phyloP scores from a whole-genome alignment of 148 eudicot genomes.

The Pouteria glomerata region DNA sequence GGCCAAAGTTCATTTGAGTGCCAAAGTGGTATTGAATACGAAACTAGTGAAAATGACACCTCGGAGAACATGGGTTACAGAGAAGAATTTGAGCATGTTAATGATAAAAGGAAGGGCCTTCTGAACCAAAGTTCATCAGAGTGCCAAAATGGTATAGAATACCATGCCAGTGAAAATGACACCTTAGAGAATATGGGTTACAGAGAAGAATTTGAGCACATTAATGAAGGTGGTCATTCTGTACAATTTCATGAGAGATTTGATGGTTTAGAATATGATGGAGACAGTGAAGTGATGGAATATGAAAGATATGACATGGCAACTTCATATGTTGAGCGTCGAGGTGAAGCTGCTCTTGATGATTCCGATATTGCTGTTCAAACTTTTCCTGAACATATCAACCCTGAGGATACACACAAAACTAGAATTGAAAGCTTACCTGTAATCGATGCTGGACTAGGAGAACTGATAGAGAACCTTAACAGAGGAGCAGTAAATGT shows the following conservation, averaged over 20 bases:
- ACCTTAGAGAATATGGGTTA: slow-evolving; percentile 16
- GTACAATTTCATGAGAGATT: slow-evolving; percentile 27
- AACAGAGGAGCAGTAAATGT: slow-evolving; percentile 1
- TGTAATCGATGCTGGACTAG: slow-evolving; percentile 10
- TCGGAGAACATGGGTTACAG: slow-evolving; percentile 17
- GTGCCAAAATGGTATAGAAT: slow-evolving; percentile 31
- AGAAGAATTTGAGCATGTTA: slow-evolving; percentile 18
- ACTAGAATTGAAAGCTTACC: slow-evolving; percentile 12
- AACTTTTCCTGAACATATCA: slow-evolving; percentile 2
- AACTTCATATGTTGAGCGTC: slow-evolving; percentile 20
- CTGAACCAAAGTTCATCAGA: slow-evolving; percentile 37
- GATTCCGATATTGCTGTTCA: background rate
- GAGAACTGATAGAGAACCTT: slow-evolving; percentile 14
- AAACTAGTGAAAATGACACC: slow-evolving; percentile 29
- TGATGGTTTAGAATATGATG: slow-evolving; percentile 20
- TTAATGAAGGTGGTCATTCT: slow-evolving; percentile 5
- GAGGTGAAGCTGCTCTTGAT: slow-evolving; percentile 14
- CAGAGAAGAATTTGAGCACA: slow-evolving; percentile 19
- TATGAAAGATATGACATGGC: slow-evolving; percentile 19
- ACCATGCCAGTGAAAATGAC: slow-evolving; percentile 30
- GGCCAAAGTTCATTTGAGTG: slow-evolving; percentile 37
- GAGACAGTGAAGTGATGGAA: slow-evolving; percentile 18
- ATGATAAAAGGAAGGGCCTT: slow-evolving; percentile 52
- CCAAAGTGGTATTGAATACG: slow-evolving; percentile 32
- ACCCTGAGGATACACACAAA: slow-evolving; percentile 18